Conservation (phyloP, 148 eudicot genomes). For the Vaccinium vitisidaea region DNA sequence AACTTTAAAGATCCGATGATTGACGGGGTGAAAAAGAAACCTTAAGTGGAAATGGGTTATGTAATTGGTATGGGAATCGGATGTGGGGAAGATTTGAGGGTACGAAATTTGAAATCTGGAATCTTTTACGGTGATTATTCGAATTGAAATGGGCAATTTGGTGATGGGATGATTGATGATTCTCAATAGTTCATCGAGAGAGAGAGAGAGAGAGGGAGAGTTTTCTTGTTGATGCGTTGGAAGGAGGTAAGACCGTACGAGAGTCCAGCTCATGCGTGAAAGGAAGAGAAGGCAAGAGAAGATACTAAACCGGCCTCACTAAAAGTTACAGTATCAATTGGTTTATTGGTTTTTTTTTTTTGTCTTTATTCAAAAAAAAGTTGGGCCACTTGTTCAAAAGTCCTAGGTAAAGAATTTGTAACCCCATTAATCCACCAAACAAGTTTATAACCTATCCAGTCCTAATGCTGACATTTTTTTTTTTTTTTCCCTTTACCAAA, state of each 20-base stretch:
- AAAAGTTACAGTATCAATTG: no score
- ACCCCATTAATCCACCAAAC: no score
- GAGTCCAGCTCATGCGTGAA: neutral
- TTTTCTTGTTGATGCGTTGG: neutral
- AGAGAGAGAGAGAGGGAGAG: neutral
- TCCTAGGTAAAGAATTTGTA: no score
- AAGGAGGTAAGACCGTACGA: neutral
- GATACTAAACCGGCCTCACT: no score
- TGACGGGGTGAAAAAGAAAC: neutral
- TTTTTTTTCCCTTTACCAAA: no score
- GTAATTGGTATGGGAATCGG: neutral
- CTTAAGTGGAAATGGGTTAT: neutral
- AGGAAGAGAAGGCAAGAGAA: no score
- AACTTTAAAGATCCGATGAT: neutral
- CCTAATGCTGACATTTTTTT: no score
- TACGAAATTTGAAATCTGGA: neutral
- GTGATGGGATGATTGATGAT: neutral
- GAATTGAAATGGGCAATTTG: neutral
- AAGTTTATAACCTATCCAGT: no score
- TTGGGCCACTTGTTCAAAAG: no score
- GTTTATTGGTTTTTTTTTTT: no score
- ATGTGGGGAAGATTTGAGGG: neutral
- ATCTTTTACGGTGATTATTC: conserved; percentile 2
- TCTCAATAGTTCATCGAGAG: neutral
- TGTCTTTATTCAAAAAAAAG: no score